Percentiles rank a stretch among this genome's conserved stretches.
These are phyloP conservation scores for Grosmannia serpens DNA, from an alignment of 2,329 filamentous ascomycete genomes.

Conservation along the genomic window DNA sequence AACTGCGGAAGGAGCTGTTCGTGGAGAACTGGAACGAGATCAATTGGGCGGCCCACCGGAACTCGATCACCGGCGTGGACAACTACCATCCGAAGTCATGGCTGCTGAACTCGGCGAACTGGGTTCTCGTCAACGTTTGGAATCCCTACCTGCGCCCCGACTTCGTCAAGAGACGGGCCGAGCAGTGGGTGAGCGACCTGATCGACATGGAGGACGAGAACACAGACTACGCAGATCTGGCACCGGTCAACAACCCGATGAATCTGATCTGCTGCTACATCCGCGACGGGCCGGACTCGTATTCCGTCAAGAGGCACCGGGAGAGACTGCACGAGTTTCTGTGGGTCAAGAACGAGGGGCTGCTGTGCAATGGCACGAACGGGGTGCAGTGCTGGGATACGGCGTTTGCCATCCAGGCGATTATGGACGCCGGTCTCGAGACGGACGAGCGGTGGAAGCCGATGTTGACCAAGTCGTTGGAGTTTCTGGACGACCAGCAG, in stretches of 20 bases:
- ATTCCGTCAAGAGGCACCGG: conserved; percentile 62
- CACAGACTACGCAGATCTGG: conserved; percentile 75
- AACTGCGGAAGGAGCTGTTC: conserved; percentile 72
- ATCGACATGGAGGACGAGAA: conserved; percentile 90
- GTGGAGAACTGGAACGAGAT: conserved; percentile 67
- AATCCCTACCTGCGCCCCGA: conserved; percentile 62
- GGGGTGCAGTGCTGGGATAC: conserved; percentile 99
- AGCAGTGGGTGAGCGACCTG: conserved; percentile 71
- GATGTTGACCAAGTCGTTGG: conserved; percentile 72
- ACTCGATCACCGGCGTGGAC: conserved; percentile 66
- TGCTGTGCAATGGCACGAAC: conserved; percentile 93
- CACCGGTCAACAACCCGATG: conserved; percentile 82
- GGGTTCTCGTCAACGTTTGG: conserved; percentile 68
- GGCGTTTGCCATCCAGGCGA: conserved; percentile 74
- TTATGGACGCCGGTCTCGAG: conserved; percentile 69
- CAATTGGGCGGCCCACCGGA: conserved; percentile 65
- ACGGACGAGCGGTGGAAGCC: conserved; percentile 64
- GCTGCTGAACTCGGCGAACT: conserved; percentile 69
- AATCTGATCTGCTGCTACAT: conserved; percentile 83
- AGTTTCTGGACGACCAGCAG: conserved; percentile 84
- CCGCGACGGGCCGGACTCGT: conserved; percentile 64
- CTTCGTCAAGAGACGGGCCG: conserved; percentile 56
- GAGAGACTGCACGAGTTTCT: conserved; percentile 77
- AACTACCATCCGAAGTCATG: conserved; percentile 91
- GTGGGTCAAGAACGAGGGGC: conserved; percentile 85